Evolutionary conservation across 768 basidiomycete species (phyloP).

Genomic region (Boletus rex-veris): DNA sequence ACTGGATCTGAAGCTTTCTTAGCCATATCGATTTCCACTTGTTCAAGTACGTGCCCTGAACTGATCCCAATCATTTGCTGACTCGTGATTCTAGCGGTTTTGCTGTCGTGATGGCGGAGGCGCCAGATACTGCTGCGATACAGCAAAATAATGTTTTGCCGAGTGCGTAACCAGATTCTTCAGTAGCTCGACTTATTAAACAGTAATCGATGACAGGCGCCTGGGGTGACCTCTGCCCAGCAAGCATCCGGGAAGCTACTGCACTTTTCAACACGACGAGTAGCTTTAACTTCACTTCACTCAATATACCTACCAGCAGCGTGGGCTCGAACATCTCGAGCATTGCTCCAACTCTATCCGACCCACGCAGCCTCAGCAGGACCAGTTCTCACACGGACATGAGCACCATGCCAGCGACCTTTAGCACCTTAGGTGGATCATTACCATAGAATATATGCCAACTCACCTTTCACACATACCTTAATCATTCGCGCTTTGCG

Average conservation of each 20-base stretch:
- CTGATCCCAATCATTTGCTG: not conserved
- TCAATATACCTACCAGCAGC: constrained; percentile 6
- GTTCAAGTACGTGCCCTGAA: constrained; percentile 13
- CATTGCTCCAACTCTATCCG: not conserved
- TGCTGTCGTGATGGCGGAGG: constrained; percentile 31
- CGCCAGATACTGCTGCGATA: constrained; percentile 14
- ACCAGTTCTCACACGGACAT: constrained; percentile 16
- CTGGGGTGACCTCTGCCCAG: constrained; percentile 23
- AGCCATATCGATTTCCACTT: constrained; percentile 35
- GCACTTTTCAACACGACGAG: constrained; percentile 17
- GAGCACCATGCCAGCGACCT: constrained; percentile 14
- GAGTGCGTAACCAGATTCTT: constrained; percentile 11
- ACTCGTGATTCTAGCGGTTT: constrained; percentile 23
- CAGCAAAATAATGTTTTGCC: constrained; percentile 20
- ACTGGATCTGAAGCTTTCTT: not conserved
- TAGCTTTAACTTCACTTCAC: constrained; percentile 14
- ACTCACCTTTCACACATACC: not conserved
- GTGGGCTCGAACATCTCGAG: not conserved
- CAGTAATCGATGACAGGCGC: constrained; percentile 3
- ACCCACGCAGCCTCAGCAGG: not conserved
- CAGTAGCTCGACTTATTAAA: not conserved
- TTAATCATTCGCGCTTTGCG: not conserved
- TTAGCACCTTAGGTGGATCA: constrained; percentile 7
- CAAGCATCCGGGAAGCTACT: constrained; percentile 12
- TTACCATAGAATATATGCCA: no score